Base-by-base conservation (phyloP, 2,329 filamentous ascomycete genomes). In the Fonsecaea monophora region DNA sequence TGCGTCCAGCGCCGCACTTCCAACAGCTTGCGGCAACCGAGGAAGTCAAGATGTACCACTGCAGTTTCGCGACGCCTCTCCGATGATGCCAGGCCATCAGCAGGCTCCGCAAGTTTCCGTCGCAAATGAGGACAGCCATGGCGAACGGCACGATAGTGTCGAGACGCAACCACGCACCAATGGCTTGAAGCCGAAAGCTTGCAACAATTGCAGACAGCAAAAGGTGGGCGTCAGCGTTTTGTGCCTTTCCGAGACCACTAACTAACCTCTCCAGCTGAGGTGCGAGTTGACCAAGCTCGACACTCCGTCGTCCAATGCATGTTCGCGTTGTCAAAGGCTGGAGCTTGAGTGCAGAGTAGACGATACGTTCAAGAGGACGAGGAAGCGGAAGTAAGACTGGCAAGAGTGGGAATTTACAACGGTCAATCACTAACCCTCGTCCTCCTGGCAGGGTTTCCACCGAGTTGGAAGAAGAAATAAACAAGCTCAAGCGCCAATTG, bases 351-450 rank as follows among this genome's bases (percentile, higher is more conserved):
- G 70, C 62, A 40, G 61, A 32, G 60, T 70, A 37, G 70, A 73
- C 37, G 62, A 69, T 10, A 67, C 32, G 9, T 73, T 71, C 65
- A 64, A 67, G 64, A 68, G 71, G 53, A 64, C 61, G 25, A 61
- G 64, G 50, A 73, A 72, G 40, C 62, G 70, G 35, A 67, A 66
- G 70, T 59, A 40, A 42, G 53, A 59, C 9, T 9, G 37, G 42
- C 40, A 50, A 37, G 13, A n/a, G 21, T 35, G 32, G 45, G 32
- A 8, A 9, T 21, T 60, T 18, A 25, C 4, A 50, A 10, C 6
- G 10, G 4, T n/a, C 3, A 10, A n/a, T 13, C 15, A 18, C 57
- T 60, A 40, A 60, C 30, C 32, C n/a, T n/a, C 12, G 35, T 32
- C 38, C 34, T 5, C 38, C 1, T 50, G 40, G 25, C 42, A 60